Base-by-base conservation (phyloP, 2,329 filamentous ascomycete genomes). In the Colletotrichum sp. region DNA sequence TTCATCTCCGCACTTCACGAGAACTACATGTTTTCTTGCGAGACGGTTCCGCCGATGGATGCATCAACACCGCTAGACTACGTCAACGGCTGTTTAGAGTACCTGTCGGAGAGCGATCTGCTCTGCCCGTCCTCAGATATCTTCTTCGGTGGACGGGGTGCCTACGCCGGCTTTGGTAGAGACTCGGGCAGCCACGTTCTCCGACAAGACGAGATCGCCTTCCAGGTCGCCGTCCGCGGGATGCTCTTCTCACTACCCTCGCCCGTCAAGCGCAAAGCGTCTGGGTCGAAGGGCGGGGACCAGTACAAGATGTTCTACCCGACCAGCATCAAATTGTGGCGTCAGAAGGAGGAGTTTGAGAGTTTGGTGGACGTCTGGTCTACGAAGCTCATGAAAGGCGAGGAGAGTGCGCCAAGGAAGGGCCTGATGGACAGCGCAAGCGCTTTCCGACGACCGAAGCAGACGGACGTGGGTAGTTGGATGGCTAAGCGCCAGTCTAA, bases 261-360 rank as follows among this genome's bases (percentile, higher is more conserved):
- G 79, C 96, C 96, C 0, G 97, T 99, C 12, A 96, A 95, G 82
- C 90, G 93, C n/a, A 89, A 88, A 88, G 83, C 87, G 79, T 81
- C 86, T 81, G 80, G 81, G 80, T 86, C 80, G 83, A 88, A 76
- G 82, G 85, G 78, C 83, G 87, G 64, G 84, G 94, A 96, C 80
- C 91, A 94, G 1, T 93, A 93, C 85, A 96, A 94, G 81, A 98
- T 99, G 95, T 98, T 96, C 79, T 99, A 97, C 81, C 97, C 97
- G 0, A 93, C 93, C 1, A 95, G 94, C 71, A 86, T 98, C 57
- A 95, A 95, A 79, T 84, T 98, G 13, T 98, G 96, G 95, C 91
- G 93, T 75, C 90, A 92, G 71, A 94, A 92, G 77, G 96, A 98
- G 82, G 96, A 98, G 82, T 89, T 96, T 8, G 93, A 95, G 76